phyloP scores from a whole-genome alignment of 1,284 basidiomycete genomes.

The Coniophora puteana region DNA sequence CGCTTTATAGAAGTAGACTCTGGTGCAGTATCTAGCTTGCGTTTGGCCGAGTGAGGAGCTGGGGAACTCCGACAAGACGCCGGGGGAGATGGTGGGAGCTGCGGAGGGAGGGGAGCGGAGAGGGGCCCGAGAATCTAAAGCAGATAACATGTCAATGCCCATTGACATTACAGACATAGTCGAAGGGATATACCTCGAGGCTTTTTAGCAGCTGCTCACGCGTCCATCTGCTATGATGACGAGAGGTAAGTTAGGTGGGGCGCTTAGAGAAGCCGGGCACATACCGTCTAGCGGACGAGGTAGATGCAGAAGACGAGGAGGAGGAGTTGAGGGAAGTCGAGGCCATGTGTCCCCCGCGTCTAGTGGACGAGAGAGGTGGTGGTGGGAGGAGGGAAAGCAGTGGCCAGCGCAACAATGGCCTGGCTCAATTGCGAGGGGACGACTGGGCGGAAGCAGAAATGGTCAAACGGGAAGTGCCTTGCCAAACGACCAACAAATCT shows the following conservation, averaged over 20 bases:
- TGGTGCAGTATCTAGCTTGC: conserved; percentile 49
- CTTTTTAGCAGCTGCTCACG: conserved; percentile 58
- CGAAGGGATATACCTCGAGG: conserved; percentile 44
- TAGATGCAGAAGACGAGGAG: conserved; percentile 21
- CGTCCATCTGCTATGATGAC: conserved; percentile 47
- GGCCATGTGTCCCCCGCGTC: too few species aligned
- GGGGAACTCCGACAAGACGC: conserved; percentile 62
- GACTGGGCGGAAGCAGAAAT: conserved; percentile 29
- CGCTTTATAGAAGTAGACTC: conserved; percentile 52
- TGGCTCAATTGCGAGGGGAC: conserved; percentile 29
- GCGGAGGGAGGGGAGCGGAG: conserved; percentile 51
- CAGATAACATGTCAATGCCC: conserved; percentile 16
- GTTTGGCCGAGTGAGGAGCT: conserved; percentile 45
- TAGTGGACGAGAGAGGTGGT: conserved; percentile 31
- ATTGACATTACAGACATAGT: conserved; percentile 7
- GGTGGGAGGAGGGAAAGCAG: conserved; percentile 34
- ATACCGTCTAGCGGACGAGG: conserved; percentile 34
- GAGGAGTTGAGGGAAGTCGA: conserved; percentile 23
- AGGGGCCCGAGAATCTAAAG: conserved; percentile 62
- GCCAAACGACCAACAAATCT: conserved; percentile 16
- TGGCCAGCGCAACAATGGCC: conserved; percentile 34
- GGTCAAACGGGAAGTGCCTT: conserved; percentile 31
- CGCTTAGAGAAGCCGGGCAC: conserved; percentile 20
- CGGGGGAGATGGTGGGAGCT: conserved; percentile 65
- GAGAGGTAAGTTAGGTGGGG: conserved; percentile 14